phyloP scores from a whole-genome alignment of 2,329 filamentous ascomycete species.

The Scedosporium apiospermum region DNA sequence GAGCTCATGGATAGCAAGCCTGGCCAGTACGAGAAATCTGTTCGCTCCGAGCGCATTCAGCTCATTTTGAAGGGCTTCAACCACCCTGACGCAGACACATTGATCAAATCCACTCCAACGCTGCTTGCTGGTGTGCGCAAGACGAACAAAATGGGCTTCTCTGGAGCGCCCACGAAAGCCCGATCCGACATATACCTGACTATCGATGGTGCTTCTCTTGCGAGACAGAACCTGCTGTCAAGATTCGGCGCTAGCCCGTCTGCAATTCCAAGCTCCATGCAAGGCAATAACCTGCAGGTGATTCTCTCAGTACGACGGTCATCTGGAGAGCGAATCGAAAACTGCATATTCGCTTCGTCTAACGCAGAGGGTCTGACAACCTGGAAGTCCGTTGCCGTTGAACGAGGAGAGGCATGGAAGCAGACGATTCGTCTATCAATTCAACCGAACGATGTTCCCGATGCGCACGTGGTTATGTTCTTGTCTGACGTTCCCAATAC shows the following conservation, averaged over 20 bases:
- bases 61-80: conserved; percentile 72
- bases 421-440: conserved; percentile 79
- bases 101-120: conserved; percentile 83
- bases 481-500: conserved; percentile 77
- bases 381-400: conserved; percentile 77
- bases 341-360: conserved; percentile 79
- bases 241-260: conserved; percentile 65
- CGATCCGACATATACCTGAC: conserved; percentile 95
- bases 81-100: conserved; percentile 63
- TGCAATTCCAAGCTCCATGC: conserved; percentile 50
- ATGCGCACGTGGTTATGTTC: conserved; percentile 81
- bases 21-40: conserved; percentile 66
- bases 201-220: conserved; percentile 67
- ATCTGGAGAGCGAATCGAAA: conserved; percentile 72
- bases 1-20: conserved; percentile 64
- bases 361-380: conserved; percentile 71
- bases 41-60: conserved; percentile 65
- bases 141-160: conserved; percentile 87
- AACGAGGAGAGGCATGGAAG: conserved; percentile 75
- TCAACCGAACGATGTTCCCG: conserved; percentile 67
- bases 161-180: conserved; percentile 77
- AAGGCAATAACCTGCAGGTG: conserved; percentile 71
- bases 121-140: conserved; percentile 71
- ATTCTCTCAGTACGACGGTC: conserved; percentile 78
- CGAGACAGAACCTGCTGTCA: conserved; percentile 62